These are phyloP conservation scores for Pseudogymnoascus sp. DNA, from an alignment of 2,329 filamentous ascomycete genomes.

Conservation along the genomic window DNA sequence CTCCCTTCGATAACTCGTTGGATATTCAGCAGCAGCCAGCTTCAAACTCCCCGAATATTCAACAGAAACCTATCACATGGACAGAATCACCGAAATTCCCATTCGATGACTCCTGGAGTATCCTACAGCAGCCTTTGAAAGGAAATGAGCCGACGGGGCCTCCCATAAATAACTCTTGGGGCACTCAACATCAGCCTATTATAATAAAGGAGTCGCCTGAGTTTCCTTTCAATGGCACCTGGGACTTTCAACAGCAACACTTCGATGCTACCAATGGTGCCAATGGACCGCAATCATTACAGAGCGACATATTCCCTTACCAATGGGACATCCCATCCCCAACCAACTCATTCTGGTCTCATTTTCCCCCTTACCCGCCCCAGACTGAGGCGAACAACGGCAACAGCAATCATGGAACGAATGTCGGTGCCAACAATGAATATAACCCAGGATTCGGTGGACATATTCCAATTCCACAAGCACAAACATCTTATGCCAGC, in stretches of 20 bases:
- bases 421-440: neutral
- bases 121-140: neutral
- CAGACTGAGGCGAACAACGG: neutral
- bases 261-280: neutral
- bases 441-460: neutral
- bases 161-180: neutral
- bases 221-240: neutral
- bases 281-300: neutral
- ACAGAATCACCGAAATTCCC: neutral
- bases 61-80: neutral
- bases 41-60: neutral
- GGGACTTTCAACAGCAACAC: neutral
- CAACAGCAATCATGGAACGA: neutral
- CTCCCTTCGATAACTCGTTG: neutral
- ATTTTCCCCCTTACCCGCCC: neutral
- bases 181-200: neutral
- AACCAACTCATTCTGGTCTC: neutral
- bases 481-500: neutral
- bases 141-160: neutral
- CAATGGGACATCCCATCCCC: neutral
- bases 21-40: neutral
- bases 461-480: neutral
- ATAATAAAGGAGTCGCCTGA: constrained; percentile 1
- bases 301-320: neutral
- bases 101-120: neutral